Conservation (phyloP, 306 rosid species). For the Glycine soja region DNA sequence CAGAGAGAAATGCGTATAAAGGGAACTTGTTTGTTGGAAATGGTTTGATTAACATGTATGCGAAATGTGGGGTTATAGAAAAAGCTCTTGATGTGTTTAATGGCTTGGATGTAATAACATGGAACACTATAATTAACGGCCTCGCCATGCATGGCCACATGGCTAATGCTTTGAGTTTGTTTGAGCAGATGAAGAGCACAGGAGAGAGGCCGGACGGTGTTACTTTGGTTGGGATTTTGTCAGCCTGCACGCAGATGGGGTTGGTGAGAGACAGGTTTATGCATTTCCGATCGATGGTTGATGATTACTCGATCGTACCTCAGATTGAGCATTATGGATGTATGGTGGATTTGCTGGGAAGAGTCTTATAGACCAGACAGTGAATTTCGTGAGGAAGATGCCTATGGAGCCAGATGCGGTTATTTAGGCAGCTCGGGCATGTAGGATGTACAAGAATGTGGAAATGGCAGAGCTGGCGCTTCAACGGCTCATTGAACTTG, state of each 20-base stretch:
- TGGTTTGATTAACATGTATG: slow-evolving; percentile 69
- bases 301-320: slow-evolving; percentile 58
- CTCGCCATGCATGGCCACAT: slow-evolving; percentile 67
- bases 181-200: slow-evolving; percentile 62
- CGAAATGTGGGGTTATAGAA: slow-evolving; percentile 78
- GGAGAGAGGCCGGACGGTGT: slow-evolving; percentile 58
- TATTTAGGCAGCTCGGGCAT: slow-evolving; percentile 61
- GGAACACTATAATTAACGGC: slow-evolving; percentile 59
- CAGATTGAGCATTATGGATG: slow-evolving; percentile 63
- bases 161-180: slow-evolving; percentile 64
- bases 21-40: slow-evolving; percentile 66
- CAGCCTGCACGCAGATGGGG: slow-evolving; percentile 78
- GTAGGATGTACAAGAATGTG: slow-evolving; percentile 58
- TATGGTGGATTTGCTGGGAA: slow-evolving; percentile 59
- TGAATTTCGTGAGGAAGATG: slow-evolving; percentile 69
- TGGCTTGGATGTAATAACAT: slow-evolving; percentile 45
- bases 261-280: slow-evolving; percentile 61
- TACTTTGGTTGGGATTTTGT: slow-evolving; percentile 69
- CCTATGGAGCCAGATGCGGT: slow-evolving; percentile 65
- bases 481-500: slow-evolving; percentile 66
- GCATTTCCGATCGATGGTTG: slow-evolving; percentile 63
- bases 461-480: slow-evolving; percentile 67
- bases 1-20: slow-evolving; percentile 59
- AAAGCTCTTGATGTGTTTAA: slow-evolving; percentile 64
- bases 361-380: slow-evolving; percentile 68